phyloP scores from a whole-genome alignment of 805 yeast genomes.

The Pichia manshurica region DNA sequence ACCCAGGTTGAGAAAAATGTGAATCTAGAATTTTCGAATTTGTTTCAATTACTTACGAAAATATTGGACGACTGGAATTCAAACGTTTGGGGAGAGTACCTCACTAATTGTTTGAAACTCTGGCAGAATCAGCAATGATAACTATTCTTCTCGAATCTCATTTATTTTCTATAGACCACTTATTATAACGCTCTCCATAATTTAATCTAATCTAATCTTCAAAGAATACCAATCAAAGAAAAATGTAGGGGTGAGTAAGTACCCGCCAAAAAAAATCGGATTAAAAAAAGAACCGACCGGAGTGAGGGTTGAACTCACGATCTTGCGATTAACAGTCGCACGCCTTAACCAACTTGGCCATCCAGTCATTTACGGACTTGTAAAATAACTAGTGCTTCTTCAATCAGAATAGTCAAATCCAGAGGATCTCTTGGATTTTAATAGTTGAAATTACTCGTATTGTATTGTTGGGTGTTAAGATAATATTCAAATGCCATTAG shows the following conservation, averaged over 20 bases:
- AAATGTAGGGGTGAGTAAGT: too few relatives aligned
- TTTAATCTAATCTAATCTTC: too few relatives aligned
- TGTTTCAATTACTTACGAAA: constrained; percentile 13
- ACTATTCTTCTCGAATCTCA: not conserved
- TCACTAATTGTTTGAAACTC: constrained; percentile 20
- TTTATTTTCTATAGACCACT: too few relatives aligned
- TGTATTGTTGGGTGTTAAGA: too few relatives aligned
- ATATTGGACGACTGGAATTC: constrained; percentile 24
- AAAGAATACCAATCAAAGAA: too few relatives aligned
- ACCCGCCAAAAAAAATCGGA: not conserved
- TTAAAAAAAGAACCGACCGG: constrained; percentile 36
- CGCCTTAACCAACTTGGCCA: constrained; percentile 60
- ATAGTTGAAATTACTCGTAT: too few relatives aligned
- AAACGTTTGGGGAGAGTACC: constrained; percentile 23
- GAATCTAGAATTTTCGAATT: constrained; percentile 17
- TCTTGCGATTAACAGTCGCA: constrained; percentile 63
- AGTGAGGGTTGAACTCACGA: constrained; percentile 59
- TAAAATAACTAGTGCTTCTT: too few relatives aligned
- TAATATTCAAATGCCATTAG: too few relatives aligned
- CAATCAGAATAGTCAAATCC: too few relatives aligned
- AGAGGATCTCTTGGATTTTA: too few relatives aligned
- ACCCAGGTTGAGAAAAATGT: constrained; percentile 38
- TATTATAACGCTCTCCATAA: too few relatives aligned
- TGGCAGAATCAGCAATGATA: constrained; percentile 18
- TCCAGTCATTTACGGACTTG: constrained; percentile 32